Base-by-base conservation (phyloP, 2,329 filamentous ascomycete genomes). In the Ophiostoma piceae region DNA sequence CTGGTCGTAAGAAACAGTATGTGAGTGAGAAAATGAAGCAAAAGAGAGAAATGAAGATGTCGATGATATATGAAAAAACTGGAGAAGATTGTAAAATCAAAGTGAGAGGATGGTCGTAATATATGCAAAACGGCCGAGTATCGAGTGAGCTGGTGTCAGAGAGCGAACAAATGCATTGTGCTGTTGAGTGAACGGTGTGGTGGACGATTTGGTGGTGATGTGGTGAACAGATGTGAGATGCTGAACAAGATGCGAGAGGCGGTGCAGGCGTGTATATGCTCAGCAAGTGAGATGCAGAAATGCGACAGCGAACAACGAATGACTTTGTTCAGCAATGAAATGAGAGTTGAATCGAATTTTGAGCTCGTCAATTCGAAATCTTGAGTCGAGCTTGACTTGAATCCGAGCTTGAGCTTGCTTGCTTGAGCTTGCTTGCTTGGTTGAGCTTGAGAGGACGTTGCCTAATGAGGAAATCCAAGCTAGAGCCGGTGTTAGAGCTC, bases 31-130 rank as follows among this genome's bases (percentile, higher is more conserved):
- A 47, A 19, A 47, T 47, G 43, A 47, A 47, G 43, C 43, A 47
- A 47, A 19, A n/a, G 11, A 16, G 41, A 11, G 39, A 41, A 57
- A 51, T 51, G 67, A 19, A 69, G 39, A 39, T 39, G 37, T 1
- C 12, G 39, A 41, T 12, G 39, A 41, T 41, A 12, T 41, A 37
- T 26, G 29, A 29, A 8, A 37, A 26, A 35, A 19, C 6, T 29
- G 39, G 66, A 51, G 22, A 35, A 22, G 26, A 54, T 51, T 3
- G 32, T 65, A 54, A 26, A 29, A 22, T 9, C 4, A 62, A 26
- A 67, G 57, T 66, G 66, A 67, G 64, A 67, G 64, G 32, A 35
- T 11, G n/a, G 51, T 32, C 29, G 54, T 62, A 26, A 41, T 29
- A 65, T 47, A 67, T 62, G 57, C 22, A 26, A 11, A 32, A 62